Evolutionary conservation across 2,329 filamentous ascomycete species (phyloP), one percentile per base, ranked within the genome.

Genomic region (Diaporthe destruens): DNA sequence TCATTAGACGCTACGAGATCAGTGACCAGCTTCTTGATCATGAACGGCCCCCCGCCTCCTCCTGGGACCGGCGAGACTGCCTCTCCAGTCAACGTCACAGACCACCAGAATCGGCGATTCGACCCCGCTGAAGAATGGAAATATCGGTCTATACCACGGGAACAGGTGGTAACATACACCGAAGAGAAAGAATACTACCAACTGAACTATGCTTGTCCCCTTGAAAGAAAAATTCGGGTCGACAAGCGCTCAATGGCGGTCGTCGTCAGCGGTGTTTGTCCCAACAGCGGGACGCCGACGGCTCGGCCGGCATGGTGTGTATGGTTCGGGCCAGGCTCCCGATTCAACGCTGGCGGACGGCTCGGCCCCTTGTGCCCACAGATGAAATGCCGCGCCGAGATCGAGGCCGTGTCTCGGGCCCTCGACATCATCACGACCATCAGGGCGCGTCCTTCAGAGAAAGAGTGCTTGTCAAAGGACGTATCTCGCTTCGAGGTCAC

Each of bases 231-330:
- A 8, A 51, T 71, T 3, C 67, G 54, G 29, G 12, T 67, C 18
- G 57, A 73, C 53, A 44, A 36, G 18, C n/a, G 56, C 2, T 75
- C 72, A 5, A 34, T 77, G 2, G 76, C 79, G 6, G 69, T 79
- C n/a, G 69, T 67, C 47, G 78, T 78, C 34, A 73, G 75, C 69
- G 76, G 79, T 20, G 76, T 75, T n/a, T 78, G 76, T 63, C 77
- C 75, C 16, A 55, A 68, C 51, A 76, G 74, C 55, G 78, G 78
- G 4, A 76, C 55, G 7, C 74, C 69, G 0, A 57, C 57, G 1
- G 78, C 78, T 6, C 74, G 69, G 8, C 77, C 74, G 0, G 44
- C 76, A 14, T 80, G 77, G 77, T 75, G 73, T 25, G 77, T 78
- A 23, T 79, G 75, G 53, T 77, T 78, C 61, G 79, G 78, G 3